Percentiles rank a stretch among this genome's conserved stretches.
phyloP scores from a whole-genome alignment of 352 stramenopile genomes.

The Phytophthora tubulina region DNA sequence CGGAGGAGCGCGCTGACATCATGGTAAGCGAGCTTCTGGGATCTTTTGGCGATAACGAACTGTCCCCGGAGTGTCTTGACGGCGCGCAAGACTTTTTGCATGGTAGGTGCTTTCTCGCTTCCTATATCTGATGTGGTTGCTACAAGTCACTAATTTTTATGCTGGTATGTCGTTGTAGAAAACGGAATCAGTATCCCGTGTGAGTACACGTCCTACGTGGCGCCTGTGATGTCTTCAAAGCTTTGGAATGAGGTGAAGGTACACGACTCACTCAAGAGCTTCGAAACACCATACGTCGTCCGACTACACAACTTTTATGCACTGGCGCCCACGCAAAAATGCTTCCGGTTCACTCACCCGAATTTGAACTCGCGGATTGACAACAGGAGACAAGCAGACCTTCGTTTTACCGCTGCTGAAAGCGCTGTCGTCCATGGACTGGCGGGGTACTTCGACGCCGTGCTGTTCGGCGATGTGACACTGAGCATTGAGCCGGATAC shows the following conservation, averaged over 20 bases:
- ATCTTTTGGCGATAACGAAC: conserved; percentile 98
- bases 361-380: conserved; percentile 75
- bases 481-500: conserved; percentile 96
- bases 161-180: conserved; percentile 40
- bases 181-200: conserved; percentile 91
- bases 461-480: conserved; percentile 94
- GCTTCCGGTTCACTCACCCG: conserved; percentile 97
- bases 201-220: conserved; percentile 95
- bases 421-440: conserved; percentile 94
- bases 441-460: conserved; percentile 96
- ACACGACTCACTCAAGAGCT: conserved; percentile 78
- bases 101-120: conserved; percentile 40
- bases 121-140: not conserved
- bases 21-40: conserved; percentile 97
- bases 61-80: conserved; percentile 99
- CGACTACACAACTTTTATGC: conserved; percentile 93
- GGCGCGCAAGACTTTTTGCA: conserved; percentile 94
- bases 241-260: conserved; percentile 93
- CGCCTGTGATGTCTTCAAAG: conserved; percentile 95
- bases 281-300: conserved; percentile 99
- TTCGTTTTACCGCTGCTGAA: conserved; percentile 64
- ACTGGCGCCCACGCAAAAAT: conserved; percentile 87
- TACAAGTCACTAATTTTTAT: conserved; percentile 16
- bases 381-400: conserved; percentile 82
- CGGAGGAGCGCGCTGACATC: conserved; percentile 91